Percentiles rank a stretch among this genome's conserved stretches.
These are phyloP conservation scores for Ascochyta lentis DNA, from an alignment of 2,329 filamentous ascomycete genomes.

Conservation along the genomic window DNA sequence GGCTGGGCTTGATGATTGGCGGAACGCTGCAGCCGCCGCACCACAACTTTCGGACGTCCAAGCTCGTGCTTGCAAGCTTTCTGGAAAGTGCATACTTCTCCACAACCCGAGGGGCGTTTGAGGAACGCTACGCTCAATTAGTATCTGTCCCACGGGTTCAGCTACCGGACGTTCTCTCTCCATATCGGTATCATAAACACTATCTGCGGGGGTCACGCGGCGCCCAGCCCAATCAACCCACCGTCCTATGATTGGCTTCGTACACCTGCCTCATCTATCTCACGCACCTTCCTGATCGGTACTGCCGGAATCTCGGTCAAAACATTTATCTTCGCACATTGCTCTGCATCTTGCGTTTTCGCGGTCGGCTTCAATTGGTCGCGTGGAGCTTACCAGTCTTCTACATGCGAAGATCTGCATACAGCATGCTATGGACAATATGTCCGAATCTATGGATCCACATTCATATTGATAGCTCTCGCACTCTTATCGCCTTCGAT, in stretches of 20 bases:
- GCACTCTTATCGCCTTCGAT: not conserved
- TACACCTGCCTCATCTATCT: conserved; percentile 14
- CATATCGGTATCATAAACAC: conserved; percentile 32
- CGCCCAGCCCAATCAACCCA: conserved; percentile 27
- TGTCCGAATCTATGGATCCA: conserved; percentile 11
- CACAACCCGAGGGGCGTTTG: not conserved
- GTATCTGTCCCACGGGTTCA: conserved; percentile 23
- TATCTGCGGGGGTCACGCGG: conserved; percentile 34
- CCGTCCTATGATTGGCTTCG: conserved; percentile 5
- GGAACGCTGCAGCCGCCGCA: not conserved
- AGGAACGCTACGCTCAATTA: conserved; percentile 9
- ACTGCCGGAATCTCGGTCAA: conserved; percentile 9
- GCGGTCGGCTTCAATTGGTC: conserved; percentile 6
- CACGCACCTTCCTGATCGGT: conserved; percentile 15
- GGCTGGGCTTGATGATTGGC: not conserved
- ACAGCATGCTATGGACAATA: conserved; percentile 9
- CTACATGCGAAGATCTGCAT: conserved; percentile 11
- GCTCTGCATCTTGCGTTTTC: conserved; percentile 7
- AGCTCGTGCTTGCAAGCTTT: conserved; percentile 3
- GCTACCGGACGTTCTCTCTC: conserved; percentile 31
- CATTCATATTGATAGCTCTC: not conserved
- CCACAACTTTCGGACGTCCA: not conserved
- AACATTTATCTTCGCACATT: conserved; percentile 9
- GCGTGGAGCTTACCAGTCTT: not conserved
- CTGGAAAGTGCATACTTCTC: not conserved